phyloP scores from a whole-genome alignment of 2,329 filamentous ascomycete genomes.

The Corinectria fuckeliana region DNA sequence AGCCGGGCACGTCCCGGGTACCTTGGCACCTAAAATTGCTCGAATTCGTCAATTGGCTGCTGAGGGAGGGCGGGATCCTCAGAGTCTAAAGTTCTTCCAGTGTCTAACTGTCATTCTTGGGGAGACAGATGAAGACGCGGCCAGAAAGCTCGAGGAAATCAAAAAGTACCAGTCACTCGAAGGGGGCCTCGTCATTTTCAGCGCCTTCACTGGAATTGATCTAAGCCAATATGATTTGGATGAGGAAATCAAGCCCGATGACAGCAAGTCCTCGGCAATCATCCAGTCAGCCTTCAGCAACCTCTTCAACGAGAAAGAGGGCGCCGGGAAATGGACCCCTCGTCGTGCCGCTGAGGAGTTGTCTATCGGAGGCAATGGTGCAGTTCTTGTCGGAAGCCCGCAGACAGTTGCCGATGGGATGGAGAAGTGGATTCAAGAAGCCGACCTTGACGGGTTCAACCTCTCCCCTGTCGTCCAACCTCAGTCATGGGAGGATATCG shows the following conservation, averaged over 20 bases:
- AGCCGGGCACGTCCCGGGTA: conserved; percentile 50
- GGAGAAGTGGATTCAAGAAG: conserved; percentile 13
- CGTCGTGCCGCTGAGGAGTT: conserved; percentile 1
- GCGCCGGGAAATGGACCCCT: not conserved
- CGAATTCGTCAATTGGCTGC: conserved; percentile 3
- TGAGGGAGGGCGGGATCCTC: conserved; percentile 2
- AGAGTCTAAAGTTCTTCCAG: conserved; percentile 13
- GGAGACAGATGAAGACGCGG: conserved; percentile 9
- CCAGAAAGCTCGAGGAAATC: not conserved
- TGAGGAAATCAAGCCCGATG: conserved; percentile 13
- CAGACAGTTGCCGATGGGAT: conserved; percentile 15
- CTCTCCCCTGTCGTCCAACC: conserved; percentile 12
- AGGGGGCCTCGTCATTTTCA: conserved; percentile 14
- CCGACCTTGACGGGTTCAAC: conserved; percentile 21
- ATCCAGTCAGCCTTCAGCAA: conserved; percentile 14
- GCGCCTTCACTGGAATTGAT: conserved; percentile 23
- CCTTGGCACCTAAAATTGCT: conserved; percentile 4
- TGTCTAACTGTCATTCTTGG: conserved; percentile 4
- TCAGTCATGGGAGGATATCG: conserved; percentile 15
- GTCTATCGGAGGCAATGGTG: conserved; percentile 7
- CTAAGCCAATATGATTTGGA: conserved; percentile 7
- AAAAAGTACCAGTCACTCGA: conserved; percentile 6
- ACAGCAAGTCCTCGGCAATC: conserved; percentile 11
- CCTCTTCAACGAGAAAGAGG: conserved; percentile 2
- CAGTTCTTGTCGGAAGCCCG: conserved; percentile 16